These are phyloP conservation scores for sweet orange (Citrus sinensis) DNA, from an alignment of 345 rosid genomes.

Conservation along the genomic window DVS_A1.0 CM039163.1:13179001-13179500, in stretches of 20 bases:
- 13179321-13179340: constrained; percentile 55
- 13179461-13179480: constrained; percentile 50
- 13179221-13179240: background rate
- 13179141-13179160: constrained; percentile 43
- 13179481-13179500: constrained; percentile 40
- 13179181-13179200: no score
- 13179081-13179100: constrained; percentile 35
- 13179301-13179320: constrained; percentile 52
- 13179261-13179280: constrained; percentile 16
- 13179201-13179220: background rate
- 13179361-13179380: constrained; percentile 54
- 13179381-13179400: constrained; percentile 58
- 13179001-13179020: background rate
- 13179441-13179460: constrained; percentile 55
- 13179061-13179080: constrained; percentile 33
- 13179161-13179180: background rate
- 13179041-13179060: background rate
- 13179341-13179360: constrained; percentile 43
- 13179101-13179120: constrained; percentile 36
- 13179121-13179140: constrained; percentile 37
- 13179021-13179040: background rate
- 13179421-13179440: constrained; percentile 48
- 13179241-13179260: background rate
- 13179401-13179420: constrained; percentile 58
- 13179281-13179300: constrained; percentile 50